Conservation (phyloP, 2,329 filamentous ascomycete genomes). For the Fonsecaea pugnacius region DNA sequence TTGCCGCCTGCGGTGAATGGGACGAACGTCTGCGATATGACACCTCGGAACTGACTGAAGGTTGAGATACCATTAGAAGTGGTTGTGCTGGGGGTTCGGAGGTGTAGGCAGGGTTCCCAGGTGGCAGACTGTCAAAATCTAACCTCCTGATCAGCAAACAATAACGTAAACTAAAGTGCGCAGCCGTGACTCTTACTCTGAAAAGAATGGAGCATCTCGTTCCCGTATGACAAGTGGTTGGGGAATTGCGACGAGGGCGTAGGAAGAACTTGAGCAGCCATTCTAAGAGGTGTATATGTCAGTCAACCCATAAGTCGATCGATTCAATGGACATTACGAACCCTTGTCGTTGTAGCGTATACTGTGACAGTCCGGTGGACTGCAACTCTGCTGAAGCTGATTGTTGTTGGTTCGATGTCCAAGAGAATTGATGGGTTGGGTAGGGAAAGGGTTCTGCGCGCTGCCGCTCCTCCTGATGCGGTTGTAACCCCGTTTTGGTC, state of each 20-base stretch:
- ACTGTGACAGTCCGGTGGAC: constrained; percentile 13
- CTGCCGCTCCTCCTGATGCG: constrained; percentile 18
- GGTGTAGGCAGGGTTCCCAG: constrained; percentile 22
- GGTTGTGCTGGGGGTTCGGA: constrained; percentile 18
- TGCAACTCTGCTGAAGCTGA: constrained; percentile 11
- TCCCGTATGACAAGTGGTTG: constrained; percentile 24
- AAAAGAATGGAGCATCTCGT: constrained; percentile 23
- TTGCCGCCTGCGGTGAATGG: constrained; percentile 25
- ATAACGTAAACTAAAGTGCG: background rate
- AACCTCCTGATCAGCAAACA: constrained; percentile 16
- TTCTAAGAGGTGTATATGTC: constrained; percentile 17
- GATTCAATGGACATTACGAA: constrained; percentile 16
- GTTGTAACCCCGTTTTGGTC: constrained; percentile 13
- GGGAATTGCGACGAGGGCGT: constrained; percentile 22
- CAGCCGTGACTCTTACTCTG: constrained; percentile 10
- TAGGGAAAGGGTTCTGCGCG: constrained; percentile 13
- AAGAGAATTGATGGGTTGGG: constrained; percentile 20
- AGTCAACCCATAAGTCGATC: constrained; percentile 7
- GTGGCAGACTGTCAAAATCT: constrained; percentile 21
- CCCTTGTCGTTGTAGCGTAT: constrained; percentile 28
- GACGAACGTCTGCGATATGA: constrained; percentile 26
- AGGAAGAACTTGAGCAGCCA: constrained; percentile 33
- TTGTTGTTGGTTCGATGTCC: constrained; percentile 15
- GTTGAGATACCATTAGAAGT: constrained; percentile 27
- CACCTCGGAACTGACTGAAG: constrained; percentile 18